phyloP scores from a whole-genome alignment of 345 rosid species.

The Euphorbia pulcherrima region DNA sequence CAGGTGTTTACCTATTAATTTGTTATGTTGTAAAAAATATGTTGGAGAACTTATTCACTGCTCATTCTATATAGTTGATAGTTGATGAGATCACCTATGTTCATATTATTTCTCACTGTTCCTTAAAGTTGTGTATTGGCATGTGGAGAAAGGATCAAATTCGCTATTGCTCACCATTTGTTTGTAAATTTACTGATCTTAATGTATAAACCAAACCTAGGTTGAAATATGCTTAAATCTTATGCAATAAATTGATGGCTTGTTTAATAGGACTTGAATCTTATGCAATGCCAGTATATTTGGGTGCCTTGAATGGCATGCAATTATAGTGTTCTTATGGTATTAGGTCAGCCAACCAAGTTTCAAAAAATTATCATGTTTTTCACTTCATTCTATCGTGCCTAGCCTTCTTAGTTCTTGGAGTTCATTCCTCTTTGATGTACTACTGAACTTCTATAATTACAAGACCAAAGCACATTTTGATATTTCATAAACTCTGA shows the following conservation, averaged over 20 bases:
- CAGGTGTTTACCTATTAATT: not conserved
- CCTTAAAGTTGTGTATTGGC: too few relatives aligned
- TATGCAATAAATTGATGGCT: not conserved
- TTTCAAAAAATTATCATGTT: not conserved
- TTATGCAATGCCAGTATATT: not conserved
- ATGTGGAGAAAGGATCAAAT: too few relatives aligned
- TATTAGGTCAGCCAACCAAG: not conserved
- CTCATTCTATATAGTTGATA: not conserved
- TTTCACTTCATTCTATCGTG: not conserved
- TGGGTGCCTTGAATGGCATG: not conserved
- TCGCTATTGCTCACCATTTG: too few relatives aligned
- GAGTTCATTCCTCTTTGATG: not conserved
- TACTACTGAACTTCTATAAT: not conserved
- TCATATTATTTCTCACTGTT: not conserved
- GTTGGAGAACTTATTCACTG: not conserved
- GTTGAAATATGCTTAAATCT: not conserved
- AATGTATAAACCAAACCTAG: not conserved
- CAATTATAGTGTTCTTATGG: not conserved
- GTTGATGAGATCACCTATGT: not conserved
- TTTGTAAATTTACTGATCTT: not conserved
- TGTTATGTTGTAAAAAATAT: too few relatives aligned
- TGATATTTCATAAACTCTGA: constrained; percentile 2
- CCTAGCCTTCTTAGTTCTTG: not conserved
- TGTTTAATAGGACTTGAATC: not conserved
- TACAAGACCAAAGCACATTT: not conserved